These are phyloP conservation scores for Dryadomyces quercivorus DNA, from an alignment of 2,329 filamentous ascomycete genomes.

Conservation along the genomic window DNA sequence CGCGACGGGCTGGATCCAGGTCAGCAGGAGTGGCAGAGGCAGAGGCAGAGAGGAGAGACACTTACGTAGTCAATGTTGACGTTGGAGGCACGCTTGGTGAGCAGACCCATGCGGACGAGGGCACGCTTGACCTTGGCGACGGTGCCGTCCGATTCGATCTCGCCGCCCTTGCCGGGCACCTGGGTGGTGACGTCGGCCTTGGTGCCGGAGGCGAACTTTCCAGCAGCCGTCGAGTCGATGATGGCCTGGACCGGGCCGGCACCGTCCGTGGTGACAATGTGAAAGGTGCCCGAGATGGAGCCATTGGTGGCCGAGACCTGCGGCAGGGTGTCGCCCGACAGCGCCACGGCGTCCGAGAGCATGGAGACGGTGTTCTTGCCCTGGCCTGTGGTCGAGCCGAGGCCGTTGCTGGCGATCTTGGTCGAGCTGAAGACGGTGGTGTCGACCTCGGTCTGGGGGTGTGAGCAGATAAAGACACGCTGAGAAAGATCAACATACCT, in stretches of 20 bases:
- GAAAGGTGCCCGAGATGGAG: conserved; percentile 22
- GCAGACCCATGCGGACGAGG: conserved; percentile 7
- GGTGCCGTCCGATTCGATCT: conserved; percentile 15
- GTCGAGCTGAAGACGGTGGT: conserved; percentile 29
- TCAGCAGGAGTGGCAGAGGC: too few relatives aligned
- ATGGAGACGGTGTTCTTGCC: conserved; percentile 24
- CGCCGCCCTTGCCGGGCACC: conserved; percentile 23
- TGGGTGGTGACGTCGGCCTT: conserved; percentile 19
- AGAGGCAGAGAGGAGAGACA: conserved; percentile 18
- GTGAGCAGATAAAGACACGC: neutral
- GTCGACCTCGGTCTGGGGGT: conserved; percentile 26
- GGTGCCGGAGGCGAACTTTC: conserved; percentile 19
- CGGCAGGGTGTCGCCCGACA: conserved; percentile 25
- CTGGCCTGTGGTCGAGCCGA: conserved; percentile 23
- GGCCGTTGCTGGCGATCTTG: conserved; percentile 22
- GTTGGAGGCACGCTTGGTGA: conserved; percentile 14
- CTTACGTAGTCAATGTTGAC: conserved; percentile 16
- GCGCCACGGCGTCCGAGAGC: conserved; percentile 20
- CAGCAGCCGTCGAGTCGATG: conserved; percentile 24
- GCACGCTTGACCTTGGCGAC: conserved; percentile 7
- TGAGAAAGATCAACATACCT: conserved; percentile 8
- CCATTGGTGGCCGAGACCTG: conserved; percentile 23
- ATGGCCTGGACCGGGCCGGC: conserved; percentile 26
- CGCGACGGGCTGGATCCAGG: conserved; percentile 21
- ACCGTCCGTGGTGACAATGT: conserved; percentile 29